Base-by-base conservation (phyloP, 148 eudicot genomes). In the Tetragonia tetragonoides region DNA sequence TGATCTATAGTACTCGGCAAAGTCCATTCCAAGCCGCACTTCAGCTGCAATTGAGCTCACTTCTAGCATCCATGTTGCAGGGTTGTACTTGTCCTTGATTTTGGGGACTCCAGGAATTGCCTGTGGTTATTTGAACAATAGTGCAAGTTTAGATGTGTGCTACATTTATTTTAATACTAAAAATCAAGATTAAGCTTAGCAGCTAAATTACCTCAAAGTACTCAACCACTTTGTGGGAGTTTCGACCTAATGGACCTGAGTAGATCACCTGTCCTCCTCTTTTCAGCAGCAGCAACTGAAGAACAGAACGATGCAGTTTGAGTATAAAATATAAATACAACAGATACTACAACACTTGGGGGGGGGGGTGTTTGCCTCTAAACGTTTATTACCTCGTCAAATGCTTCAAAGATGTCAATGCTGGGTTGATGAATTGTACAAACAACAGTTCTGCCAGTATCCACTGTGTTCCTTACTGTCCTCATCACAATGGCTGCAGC, bases 401-500 rank as follows among this genome's bases (percentile, higher is more conserved):
- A 91, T 1, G 95, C 88, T 81, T 91, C 95, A 78, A 91, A 91
- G 34, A 91, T 87, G 70, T 90, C 92, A n/a, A 90, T 89, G 73
- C 94, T 86, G 74, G 94, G 94, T 67, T 90, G 94, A 77, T 88
- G 94, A 67, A 90, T 90, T 5, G 94, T 90, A 81, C 94, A 90
- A 61, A 90, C 94, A 60, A 90, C 91, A 6, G 94, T 90, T 78
- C 94, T 85, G 28, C 94, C 94, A 7, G 94, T 90, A 78, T 88
- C 90, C 28, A 90, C 94, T 20, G 94, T 90, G 87, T 90, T 90
- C 81, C 90, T 83, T 67, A 90, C 94, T 0, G 94, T 85, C 81
- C 95, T 91, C 92, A 91, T 89, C 18, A 91, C 95, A 82, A 91
- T 89, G 41, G 95, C 95, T 4, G 95, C 95, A 39, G 95, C 95